phyloP scores from a whole-genome alignment of 169 alveolate species.

The Eimeria necatrix region DNA sequence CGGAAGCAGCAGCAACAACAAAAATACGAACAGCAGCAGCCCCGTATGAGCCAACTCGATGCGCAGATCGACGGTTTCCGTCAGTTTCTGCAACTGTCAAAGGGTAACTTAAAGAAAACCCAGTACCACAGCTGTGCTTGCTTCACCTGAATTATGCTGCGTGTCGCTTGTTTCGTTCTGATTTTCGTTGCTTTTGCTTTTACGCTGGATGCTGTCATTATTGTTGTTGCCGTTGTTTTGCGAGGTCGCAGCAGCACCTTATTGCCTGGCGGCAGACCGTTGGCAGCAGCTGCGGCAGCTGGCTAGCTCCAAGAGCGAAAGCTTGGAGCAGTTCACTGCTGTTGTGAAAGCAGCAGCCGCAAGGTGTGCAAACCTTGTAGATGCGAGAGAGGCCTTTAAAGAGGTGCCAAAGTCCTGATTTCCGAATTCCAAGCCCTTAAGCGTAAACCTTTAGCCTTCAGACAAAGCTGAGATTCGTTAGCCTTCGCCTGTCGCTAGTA shows the following conservation, averaged over 20 bases:
- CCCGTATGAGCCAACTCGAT: slow-evolving; percentile 19
- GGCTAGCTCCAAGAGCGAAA: slow-evolving; percentile 43
- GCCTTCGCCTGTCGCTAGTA: not conserved
- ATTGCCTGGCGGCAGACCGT: slow-evolving; percentile 27
- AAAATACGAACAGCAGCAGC: not conserved
- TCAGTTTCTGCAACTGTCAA: slow-evolving; percentile 40
- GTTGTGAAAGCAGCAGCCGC: slow-evolving; percentile 34
- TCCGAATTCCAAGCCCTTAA: not conserved
- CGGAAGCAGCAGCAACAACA: not conserved
- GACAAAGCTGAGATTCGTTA: too few relatives aligned
- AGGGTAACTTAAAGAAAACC: not conserved
- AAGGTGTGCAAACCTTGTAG: slow-evolving; percentile 26
- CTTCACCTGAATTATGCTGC: not conserved
- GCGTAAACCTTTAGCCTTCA: not conserved
- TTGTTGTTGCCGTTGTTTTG: slow-evolving; percentile 5
- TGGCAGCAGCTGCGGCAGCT: slow-evolving; percentile 66
- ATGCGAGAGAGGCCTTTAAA: slow-evolving; percentile 55
- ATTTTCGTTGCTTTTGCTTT: not conserved
- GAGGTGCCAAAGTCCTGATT: not conserved
- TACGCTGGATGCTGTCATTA: not conserved
- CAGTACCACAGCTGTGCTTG: not conserved
- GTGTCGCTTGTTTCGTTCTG: not conserved
- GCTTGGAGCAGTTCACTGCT: not conserved
- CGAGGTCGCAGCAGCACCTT: slow-evolving; percentile 64
- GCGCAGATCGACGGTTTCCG: slow-evolving; percentile 49